These are phyloP conservation scores for Diaporthe sp. DNA, from an alignment of 2,329 filamentous ascomycete genomes.

Conservation along the genomic window DNA sequence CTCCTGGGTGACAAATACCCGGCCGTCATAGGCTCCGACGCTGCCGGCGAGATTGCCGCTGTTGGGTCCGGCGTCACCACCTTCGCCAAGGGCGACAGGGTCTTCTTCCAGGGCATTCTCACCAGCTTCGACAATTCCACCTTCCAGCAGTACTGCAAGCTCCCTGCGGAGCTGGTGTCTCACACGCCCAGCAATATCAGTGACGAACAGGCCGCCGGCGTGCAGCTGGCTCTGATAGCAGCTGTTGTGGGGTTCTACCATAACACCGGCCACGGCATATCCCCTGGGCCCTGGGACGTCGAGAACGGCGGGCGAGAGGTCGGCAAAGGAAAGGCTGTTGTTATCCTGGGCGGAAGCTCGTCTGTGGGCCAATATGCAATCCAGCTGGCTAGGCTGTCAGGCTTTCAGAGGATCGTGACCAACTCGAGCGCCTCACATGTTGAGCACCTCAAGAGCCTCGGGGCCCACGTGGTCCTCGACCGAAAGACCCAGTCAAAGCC, in stretches of 20 bases:
- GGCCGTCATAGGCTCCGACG: slow-evolving; percentile 51
- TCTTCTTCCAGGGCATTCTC: slow-evolving; percentile 54
- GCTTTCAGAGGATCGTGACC: slow-evolving; percentile 59
- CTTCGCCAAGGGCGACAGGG: slow-evolving; percentile 53
- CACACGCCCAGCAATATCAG: slow-evolving; percentile 49
- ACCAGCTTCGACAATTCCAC: slow-evolving; percentile 48
- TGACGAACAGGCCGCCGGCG: slow-evolving; percentile 49
- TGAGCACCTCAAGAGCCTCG: slow-evolving; percentile 45
- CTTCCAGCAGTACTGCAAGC: slow-evolving; percentile 55
- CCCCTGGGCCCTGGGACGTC: slow-evolving; percentile 48
- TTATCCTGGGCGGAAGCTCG: slow-evolving; percentile 50
- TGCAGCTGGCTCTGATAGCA: slow-evolving; percentile 45
- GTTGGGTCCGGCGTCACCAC: slow-evolving; percentile 47
- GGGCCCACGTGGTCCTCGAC: slow-evolving; percentile 43
- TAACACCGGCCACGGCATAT: slow-evolving; percentile 44
- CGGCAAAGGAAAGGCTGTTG: slow-evolving; percentile 55
- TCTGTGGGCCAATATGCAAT: slow-evolving; percentile 60
- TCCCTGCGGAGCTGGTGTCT: slow-evolving; percentile 49
- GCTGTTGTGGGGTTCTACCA: slow-evolving; percentile 44
- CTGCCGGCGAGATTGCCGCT: slow-evolving; percentile 51
- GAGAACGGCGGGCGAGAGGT: slow-evolving; percentile 47
- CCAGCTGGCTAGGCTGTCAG: slow-evolving; percentile 57
- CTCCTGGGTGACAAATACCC: slow-evolving; percentile 48
- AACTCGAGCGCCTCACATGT: slow-evolving; percentile 54
- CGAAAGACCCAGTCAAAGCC: slow-evolving; percentile 42